Percentiles rank a stretch among this genome's conserved stretches.
Conservation (phyloP, 163 green algal species). For the Scenedesmus sp. region DNA sequence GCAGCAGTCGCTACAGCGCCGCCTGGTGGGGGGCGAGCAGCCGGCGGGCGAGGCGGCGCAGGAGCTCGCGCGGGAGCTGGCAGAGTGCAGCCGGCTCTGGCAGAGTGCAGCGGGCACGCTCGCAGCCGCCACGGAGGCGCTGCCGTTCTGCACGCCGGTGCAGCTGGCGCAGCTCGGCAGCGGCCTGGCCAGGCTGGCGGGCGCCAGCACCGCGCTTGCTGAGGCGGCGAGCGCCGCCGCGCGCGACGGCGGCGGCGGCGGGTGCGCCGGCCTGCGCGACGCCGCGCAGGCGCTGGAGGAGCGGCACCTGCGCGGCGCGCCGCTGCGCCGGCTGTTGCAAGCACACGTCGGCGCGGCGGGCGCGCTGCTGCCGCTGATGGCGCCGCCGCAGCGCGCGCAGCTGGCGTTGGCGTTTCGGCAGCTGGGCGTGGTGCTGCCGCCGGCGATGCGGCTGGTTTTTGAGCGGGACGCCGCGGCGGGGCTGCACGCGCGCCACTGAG, state of each 20-base stretch:
- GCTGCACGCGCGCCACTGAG: too few species aligned
- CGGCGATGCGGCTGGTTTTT: conserved; percentile 5
- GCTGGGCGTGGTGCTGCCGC: conserved; percentile 22
- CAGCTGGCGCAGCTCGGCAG: conserved; percentile 18
- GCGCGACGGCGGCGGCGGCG: too few species aligned
- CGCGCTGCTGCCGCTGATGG: neutral
- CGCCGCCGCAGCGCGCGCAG: neutral
- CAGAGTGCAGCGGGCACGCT: neutral
- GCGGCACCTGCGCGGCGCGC: too few species aligned
- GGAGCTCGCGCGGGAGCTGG: neutral
- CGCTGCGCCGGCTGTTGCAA: too few species aligned
- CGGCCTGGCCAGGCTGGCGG: conserved; percentile 1
- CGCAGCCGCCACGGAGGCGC: too few species aligned
- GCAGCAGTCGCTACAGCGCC: too few species aligned
- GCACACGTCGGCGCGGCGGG: too few species aligned
- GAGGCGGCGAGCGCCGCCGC: neutral
- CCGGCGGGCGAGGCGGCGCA: too few species aligned
- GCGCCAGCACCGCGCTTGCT: neutral
- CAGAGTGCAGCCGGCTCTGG: neutral
- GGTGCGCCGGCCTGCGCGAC: too few species aligned
- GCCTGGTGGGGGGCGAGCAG: neutral
- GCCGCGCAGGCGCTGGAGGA: too few species aligned
- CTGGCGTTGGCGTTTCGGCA: conserved; percentile 13
- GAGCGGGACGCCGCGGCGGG: conserved; percentile 11
- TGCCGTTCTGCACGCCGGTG: neutral